These are phyloP conservation scores for Amphibolis antarctica DNA, from an alignment of 106 monocot species.

Conservation along the genomic window DNA sequence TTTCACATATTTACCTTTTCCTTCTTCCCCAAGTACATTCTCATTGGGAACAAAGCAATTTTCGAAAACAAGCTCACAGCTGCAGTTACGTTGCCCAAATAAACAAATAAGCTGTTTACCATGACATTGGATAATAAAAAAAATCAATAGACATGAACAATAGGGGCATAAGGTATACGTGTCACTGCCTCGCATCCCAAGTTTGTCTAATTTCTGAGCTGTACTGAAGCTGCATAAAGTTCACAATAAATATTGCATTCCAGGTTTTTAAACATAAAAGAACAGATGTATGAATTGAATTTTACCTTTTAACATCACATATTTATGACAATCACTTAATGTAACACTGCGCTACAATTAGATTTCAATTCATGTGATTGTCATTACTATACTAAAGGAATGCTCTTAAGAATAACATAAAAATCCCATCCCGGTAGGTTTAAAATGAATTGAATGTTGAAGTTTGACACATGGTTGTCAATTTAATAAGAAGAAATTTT, in stretches of 20 bases:
- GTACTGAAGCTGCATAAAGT: conserved; percentile 62
- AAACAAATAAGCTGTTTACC: background rate
- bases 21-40: conserved; percentile 87
- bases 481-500: no score
- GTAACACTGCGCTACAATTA: no score
- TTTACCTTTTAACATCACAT: no score
- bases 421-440: no score
- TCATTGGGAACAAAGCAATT: conserved; percentile 93
- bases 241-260: background rate
- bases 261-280: no score
- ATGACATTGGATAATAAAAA: background rate
- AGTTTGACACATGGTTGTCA: no score
- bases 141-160: background rate
- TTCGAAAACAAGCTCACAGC: conserved; percentile 97
- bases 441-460: no score
- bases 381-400: no score
- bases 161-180: conserved; percentile 36
- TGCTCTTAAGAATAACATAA: no score
- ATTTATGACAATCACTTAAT: no score
- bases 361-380: no score
- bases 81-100: conserved; percentile 6
- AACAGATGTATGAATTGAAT: no score
- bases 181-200: conserved; percentile 98
- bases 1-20: conserved; percentile 44
- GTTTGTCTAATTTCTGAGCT: conserved; percentile 94